Conservation (phyloP, 1,284 basidiomycete genomes). For the Prillingera fragicola region DNA sequence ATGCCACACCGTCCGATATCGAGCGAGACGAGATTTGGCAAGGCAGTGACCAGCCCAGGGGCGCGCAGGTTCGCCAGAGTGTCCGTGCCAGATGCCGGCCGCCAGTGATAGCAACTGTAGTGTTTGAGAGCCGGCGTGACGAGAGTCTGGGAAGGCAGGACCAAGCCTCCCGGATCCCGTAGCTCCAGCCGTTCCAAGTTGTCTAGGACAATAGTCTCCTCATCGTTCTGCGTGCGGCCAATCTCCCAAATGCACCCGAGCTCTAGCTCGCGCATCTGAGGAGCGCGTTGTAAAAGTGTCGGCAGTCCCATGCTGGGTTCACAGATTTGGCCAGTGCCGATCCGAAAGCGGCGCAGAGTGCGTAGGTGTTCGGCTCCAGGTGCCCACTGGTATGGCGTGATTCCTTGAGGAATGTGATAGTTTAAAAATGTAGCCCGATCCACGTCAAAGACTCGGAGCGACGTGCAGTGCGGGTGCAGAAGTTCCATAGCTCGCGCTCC, state of each 20-base stretch:
- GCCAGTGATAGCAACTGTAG: constrained; percentile 11
- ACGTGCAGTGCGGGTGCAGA: no score
- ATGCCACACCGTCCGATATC: constrained; percentile 23
- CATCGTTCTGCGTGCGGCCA: not conserved
- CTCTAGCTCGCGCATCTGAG: not conserved
- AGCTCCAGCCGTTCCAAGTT: constrained; percentile 3
- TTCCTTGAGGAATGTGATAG: no score
- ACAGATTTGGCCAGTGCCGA: not conserved
- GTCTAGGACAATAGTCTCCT: not conserved
- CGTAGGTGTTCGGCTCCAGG: no score
- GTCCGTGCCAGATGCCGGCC: not conserved
- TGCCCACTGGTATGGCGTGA: no score
- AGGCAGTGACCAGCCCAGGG: constrained; percentile 11
- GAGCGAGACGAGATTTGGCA: constrained; percentile 20
- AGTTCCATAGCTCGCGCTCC: no score
- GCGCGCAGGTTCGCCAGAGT: constrained; percentile 7
- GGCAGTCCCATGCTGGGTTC: not conserved
- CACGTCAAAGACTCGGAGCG: no score
- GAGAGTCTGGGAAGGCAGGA: not conserved
- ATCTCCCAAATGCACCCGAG: not conserved
- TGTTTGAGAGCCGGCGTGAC: constrained; percentile 13
- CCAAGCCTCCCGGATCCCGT: not conserved
- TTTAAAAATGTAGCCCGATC: no score
- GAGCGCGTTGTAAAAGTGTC: not conserved
- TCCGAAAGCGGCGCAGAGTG: not conserved